Conservation (phyloP, 176 grass and related monocot genomes). For the Eleusine indica region DNA sequence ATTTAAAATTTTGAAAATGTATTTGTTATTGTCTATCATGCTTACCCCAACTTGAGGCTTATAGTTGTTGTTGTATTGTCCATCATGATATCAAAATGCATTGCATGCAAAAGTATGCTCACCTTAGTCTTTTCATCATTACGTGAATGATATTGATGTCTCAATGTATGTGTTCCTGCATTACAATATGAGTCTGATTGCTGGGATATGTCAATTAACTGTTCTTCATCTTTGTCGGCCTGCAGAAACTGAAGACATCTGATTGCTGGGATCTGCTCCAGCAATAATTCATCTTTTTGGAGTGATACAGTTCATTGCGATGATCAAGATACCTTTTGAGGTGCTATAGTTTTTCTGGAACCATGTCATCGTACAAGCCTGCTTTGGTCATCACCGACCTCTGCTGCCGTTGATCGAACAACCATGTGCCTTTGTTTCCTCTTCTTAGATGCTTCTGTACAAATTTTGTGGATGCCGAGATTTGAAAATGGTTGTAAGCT, state of each 20-base stretch:
- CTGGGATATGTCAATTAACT: not conserved
- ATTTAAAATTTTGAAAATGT: not conserved
- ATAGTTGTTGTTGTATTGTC: no score
- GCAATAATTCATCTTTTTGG: constrained; percentile 19
- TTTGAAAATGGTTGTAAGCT: constrained; percentile 35
- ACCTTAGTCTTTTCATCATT: not conserved
- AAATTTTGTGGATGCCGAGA: constrained; percentile 38
- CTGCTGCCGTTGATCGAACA: constrained; percentile 19
- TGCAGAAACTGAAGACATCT: constrained; percentile 35
- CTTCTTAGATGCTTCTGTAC: constrained; percentile 34
- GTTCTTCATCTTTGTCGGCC: constrained; percentile 27
- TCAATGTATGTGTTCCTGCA: not conserved
- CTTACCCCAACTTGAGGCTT: no score
- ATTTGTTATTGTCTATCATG: not conserved
- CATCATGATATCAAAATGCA: not conserved
- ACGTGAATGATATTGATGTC: not conserved
- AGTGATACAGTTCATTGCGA: constrained; percentile 4
- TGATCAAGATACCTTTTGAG: not conserved
- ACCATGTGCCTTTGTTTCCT: constrained; percentile 6
- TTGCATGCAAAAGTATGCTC: not conserved
- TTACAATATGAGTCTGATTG: not conserved
- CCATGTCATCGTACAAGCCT: not conserved
- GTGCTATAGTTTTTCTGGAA: not conserved
- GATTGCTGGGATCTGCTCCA: not conserved
- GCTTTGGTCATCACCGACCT: constrained; percentile 12